Evolutionary conservation across 345 rosid species (phyloP).

Genomic region (Lepidium didymum): DNA sequence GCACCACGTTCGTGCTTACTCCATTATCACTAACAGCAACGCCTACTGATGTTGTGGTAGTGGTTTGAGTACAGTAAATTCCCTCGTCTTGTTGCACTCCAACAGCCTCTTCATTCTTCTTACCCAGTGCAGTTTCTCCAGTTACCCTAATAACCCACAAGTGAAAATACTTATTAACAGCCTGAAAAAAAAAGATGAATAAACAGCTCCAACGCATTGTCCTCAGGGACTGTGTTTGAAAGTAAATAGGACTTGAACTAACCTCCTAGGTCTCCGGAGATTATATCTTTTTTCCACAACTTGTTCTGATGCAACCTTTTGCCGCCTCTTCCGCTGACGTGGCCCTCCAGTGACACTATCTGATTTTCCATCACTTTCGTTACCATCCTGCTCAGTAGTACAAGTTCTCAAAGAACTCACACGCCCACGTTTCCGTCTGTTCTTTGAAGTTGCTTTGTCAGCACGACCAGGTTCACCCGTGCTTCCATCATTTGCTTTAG

Average conservation of each 20-base stretch:
- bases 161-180: neutral
- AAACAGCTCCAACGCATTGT: neutral
- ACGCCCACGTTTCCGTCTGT: conserved; percentile 56
- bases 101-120: conserved; percentile 30
- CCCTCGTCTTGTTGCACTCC: conserved; percentile 33
- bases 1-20: conserved; percentile 38
- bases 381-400: conserved; percentile 51
- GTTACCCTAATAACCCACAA: conserved; percentile 17
- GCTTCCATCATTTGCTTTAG: conserved; percentile 39
- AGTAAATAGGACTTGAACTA: conserved; percentile 23
- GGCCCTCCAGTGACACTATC: conserved; percentile 51
- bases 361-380: conserved; percentile 61
- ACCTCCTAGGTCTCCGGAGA: conserved; percentile 69
- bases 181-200: neutral
- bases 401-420: conserved; percentile 44
- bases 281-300: conserved; percentile 52
- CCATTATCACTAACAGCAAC: conserved; percentile 53
- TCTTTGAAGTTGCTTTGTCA: conserved; percentile 43
- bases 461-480: conserved; percentile 48
- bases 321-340: conserved; percentile 54
- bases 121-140: neutral
- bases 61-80: conserved; percentile 30
- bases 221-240: neutral
- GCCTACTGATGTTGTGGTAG: conserved; percentile 34
- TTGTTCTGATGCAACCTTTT: conserved; percentile 37